phyloP scores from a whole-genome alignment of 192 early-diverging fungal species.

The Backusella westeae region DNA sequence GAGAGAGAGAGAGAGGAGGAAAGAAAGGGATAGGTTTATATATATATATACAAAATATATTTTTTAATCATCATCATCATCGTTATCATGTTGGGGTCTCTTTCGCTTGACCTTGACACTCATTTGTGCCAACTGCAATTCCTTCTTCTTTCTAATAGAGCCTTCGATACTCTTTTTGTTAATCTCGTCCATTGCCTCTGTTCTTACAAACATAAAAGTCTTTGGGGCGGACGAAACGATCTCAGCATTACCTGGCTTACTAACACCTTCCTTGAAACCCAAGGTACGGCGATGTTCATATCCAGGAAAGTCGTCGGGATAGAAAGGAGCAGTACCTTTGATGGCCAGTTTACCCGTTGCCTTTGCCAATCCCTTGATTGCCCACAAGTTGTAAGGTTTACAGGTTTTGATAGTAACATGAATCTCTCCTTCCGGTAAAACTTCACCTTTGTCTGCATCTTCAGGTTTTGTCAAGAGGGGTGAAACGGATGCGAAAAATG shows the following conservation, averaged over 20 bases:
- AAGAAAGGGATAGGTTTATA: background rate
- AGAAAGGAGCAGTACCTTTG: slow-evolving; percentile 63
- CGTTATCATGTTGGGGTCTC: background rate
- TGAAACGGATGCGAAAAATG: slow-evolving; percentile 60
- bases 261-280: slow-evolving; percentile 86
- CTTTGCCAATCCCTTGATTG: slow-evolving; percentile 76
- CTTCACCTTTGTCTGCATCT: background rate
- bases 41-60: background rate
- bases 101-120: slow-evolving; percentile 14
- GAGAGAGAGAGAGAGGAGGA: background rate
- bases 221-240: slow-evolving; percentile 64
- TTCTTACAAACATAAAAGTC: slow-evolving; percentile 69
- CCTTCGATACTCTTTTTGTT: slow-evolving; percentile 33
- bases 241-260: slow-evolving; percentile 74
- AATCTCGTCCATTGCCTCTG: slow-evolving; percentile 42
- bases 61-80: slow-evolving; percentile 6
- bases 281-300: slow-evolving; percentile 94
- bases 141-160: slow-evolving; percentile 3
- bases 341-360: slow-evolving; percentile 53
- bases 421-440: slow-evolving; percentile 54
- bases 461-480: slow-evolving; percentile 45
- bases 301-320: slow-evolving; percentile 66
- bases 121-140: background rate
- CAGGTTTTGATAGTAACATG: slow-evolving; percentile 85
- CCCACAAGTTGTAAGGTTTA: slow-evolving; percentile 86